Evolutionary conservation across 345 rosid genomes (phyloP), one percentile per base, ranked within the genome.

Genomic region (Cardamine resedifolia): DNA sequence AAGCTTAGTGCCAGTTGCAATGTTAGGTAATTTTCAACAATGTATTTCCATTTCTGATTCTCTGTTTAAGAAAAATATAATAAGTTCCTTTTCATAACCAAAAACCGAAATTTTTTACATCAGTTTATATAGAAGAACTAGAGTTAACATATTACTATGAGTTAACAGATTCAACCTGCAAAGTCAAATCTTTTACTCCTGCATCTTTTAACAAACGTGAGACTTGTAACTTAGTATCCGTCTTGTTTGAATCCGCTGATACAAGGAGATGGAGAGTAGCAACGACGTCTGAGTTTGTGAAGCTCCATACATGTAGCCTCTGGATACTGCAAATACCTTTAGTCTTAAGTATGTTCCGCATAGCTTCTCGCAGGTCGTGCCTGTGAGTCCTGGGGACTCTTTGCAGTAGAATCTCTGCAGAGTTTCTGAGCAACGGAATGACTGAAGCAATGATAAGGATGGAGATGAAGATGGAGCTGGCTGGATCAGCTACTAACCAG

Each of bases 401-500:
- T 66, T 89, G 98, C 55, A 94, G 90, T 72, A 94, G 71, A 78
- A 91, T 68, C 81, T 88, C 97, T 8, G 98, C 96, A 41, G 98
- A 86, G 84, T 94, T 94, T 67, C 96, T 84, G 27, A 94, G 96
- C 34, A 91, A 81, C 3, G 97, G 96, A 71, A 94, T 86, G 64
- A 94, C 98, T n/a, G 98, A 94, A 11, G 89, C 77, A 10, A 94
- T 82, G 58, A 94, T 94, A 63, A 94, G 71, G 73, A 85, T 67
- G 6, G 98, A 91, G 53, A 94, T 94, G 72, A 94, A 94, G 74
- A 94, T 94, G 57, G 98, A 94, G 79, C 95, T 84, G 4, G 97
- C 96, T 64, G 98, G 98, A 84, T 94, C 98, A 28, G 98, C 96
- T 70, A 89, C 89, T 68, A 91, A 88, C 98, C 98, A 94, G n/a